These are phyloP conservation scores for Acanthamoeba sp. DNA, from an alignment of 208 protist genomes.

Conservation along the genomic window DNA sequence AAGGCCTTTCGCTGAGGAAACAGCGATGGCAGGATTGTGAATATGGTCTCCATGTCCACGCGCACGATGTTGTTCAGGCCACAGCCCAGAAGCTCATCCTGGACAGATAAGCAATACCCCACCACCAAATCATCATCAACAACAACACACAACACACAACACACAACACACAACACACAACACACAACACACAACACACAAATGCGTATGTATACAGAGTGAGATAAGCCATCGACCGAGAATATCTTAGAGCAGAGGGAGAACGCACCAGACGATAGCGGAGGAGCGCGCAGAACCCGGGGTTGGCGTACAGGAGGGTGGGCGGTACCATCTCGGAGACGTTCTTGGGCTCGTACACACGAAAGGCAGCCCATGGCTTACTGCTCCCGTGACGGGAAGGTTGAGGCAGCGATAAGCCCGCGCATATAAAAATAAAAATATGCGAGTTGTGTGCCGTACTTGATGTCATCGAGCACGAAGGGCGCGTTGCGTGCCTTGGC, in stretches of 20 bases:
- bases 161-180: not conserved
- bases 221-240: no score
- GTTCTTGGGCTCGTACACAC: not conserved
- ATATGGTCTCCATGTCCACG: slow-evolving; percentile 42
- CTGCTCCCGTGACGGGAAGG: not conserved
- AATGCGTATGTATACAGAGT: no score
- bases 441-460: not conserved
- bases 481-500: not conserved
- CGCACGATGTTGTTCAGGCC: not conserved
- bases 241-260: no score
- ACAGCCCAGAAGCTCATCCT: slow-evolving; percentile 31
- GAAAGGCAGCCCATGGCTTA: slow-evolving; percentile 46
- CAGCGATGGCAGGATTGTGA: slow-evolving; percentile 5
- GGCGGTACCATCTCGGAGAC: not conserved
- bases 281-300: slow-evolving; percentile 2
- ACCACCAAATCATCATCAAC: no score
- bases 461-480: slow-evolving; percentile 34
- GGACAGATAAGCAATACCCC: no score
- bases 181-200: not conserved
- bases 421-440: no score
- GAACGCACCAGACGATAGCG: not conserved
- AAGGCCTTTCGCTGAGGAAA: not conserved
- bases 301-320: not conserved
- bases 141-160: not conserved
- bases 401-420: not conserved